Percentiles rank a stretch among this genome's conserved stretches.
phyloP scores from a whole-genome alignment of 1,284 basidiomycete genomes.

The Schizophyllum commune region DNA sequence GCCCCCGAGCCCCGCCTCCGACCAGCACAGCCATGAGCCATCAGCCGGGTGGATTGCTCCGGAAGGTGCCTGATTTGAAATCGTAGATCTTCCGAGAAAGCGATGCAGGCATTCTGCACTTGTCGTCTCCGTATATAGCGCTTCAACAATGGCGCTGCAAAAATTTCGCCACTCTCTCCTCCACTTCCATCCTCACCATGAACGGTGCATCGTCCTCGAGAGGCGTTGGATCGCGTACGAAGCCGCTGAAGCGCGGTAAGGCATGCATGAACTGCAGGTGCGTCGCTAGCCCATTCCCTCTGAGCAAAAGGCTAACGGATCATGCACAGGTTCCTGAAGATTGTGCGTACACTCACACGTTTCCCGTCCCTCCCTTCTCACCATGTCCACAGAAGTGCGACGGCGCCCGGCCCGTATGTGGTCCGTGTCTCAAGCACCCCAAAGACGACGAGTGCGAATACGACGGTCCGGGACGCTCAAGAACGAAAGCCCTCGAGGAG shows the following conservation, averaged over 20 bases:
- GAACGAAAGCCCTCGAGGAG: slow-evolving; percentile 36
- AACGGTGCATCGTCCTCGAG: background rate
- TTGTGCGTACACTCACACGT: slow-evolving; percentile 30
- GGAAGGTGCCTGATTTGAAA: background rate
- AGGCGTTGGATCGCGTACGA: slow-evolving; percentile 1
- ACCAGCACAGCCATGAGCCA: background rate
- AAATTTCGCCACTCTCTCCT: background rate
- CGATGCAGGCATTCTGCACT: background rate
- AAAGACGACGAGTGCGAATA: slow-evolving; percentile 42
- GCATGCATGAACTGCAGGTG: slow-evolving; percentile 41
- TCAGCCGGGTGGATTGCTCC: background rate
- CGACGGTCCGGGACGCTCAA: slow-evolving; percentile 35
- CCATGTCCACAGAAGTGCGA: slow-evolving; percentile 34
- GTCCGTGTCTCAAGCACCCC: slow-evolving; percentile 32
- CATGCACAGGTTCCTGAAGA: slow-evolving; percentile 43
- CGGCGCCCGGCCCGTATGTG: slow-evolving; percentile 35
- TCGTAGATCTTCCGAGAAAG: background rate
- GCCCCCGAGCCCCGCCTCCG: no score
- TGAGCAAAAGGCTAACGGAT: background rate
- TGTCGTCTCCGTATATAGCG: background rate
- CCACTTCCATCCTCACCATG: background rate
- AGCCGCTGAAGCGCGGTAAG: slow-evolving; percentile 34
- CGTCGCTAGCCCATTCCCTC: slow-evolving; percentile 6
- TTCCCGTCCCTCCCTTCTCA: slow-evolving; percentile 1
- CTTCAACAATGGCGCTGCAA: background rate